Evolutionary conservation across 805 yeast genomes (phyloP), one percentile per base, ranked within the genome.

Genomic region (Suhomyces canberraensis): DNA sequence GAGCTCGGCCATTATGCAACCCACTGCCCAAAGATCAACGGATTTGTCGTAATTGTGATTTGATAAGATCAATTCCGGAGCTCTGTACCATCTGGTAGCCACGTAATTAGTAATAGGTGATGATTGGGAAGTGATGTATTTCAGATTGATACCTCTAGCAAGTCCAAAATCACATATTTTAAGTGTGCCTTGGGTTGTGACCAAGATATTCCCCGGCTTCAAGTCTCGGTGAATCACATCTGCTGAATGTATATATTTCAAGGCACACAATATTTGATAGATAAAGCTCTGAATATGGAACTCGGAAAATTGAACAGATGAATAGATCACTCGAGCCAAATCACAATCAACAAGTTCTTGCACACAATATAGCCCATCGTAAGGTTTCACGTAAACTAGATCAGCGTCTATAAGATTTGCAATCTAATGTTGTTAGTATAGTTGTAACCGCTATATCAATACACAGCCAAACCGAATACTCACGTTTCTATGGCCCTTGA

Each of bases 91-190:
- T 40, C 97, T 65, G 0, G 97, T 90, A 0, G 96, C 96, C 16
- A 90, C 96, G 54, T 90, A 90, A 48, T 79, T 81, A 8, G 95
- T 85, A 18, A 85, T 84, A 11, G 75, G 69, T 20, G 64, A 51
- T 3, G 64, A 42, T 25, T 56, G 62, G 11, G 66, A 58, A 33
- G 57, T 61, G 42, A 58, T 44, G 31, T 34, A 54, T 15, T 40
- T 43, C 8, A 55, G 64, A 50, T 52, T 60, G 9, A 87, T 69
- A 1, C 95, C 95, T 52, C 97, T 68, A 1, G 97, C 95, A 24
- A 90, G 66, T 0, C 98, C 98, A 67, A 90, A 90, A 61, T 90
- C 98, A 60, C 97, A 88, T 13, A 90, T 86, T 54, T 90, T 90
- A 33, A 90, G 62, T 4, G 60, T 66, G 0, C 98, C 97, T 37